Percentiles rank a stretch among this genome's conserved stretches.
These are phyloP conservation scores for Candida stauntonica DNA, from an alignment of 805 yeast species.

Conservation along the genomic window DNA sequence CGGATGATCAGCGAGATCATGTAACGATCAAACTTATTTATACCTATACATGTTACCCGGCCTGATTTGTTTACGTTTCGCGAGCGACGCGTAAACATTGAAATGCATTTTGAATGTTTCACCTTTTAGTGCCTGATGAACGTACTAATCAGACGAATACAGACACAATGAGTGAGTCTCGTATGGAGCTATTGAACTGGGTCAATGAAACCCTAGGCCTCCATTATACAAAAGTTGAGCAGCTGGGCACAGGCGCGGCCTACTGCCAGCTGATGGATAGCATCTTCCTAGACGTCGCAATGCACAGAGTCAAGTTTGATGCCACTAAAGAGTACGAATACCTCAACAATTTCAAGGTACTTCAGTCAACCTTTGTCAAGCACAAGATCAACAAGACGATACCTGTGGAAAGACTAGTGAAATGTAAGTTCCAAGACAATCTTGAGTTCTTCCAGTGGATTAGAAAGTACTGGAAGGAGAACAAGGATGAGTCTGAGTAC, in stretches of 20 bases:
- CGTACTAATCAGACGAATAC: background rate
- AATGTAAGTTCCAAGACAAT: conserved; percentile 91
- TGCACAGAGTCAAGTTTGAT: conserved; percentile 70
- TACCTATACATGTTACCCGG: no score
- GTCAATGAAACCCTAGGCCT: conserved; percentile 66
- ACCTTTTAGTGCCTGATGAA: background rate
- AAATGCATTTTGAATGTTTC: no score
- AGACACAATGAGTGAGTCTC: conserved; percentile 46
- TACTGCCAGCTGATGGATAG: conserved; percentile 91
- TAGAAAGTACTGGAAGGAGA: conserved; percentile 74
- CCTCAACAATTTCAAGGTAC: conserved; percentile 74
- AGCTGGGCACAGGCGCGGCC: conserved; percentile 94
- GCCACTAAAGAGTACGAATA: conserved; percentile 72
- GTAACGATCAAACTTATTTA: no score
- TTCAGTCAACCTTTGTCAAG: conserved; percentile 74
- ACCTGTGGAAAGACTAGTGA: conserved; percentile 76
- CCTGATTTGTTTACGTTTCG: no score
- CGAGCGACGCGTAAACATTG: no score
- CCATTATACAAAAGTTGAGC: conserved; percentile 74
- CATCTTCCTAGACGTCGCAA: conserved; percentile 76
- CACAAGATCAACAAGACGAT: conserved; percentile 69
- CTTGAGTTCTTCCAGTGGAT: conserved; percentile 94
- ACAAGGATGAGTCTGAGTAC: conserved; percentile 62
- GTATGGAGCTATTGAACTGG: conserved; percentile 84
- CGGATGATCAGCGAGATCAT: no score